A percentile compares a stretch with the other conserved stretches of the same genome.
These are phyloP conservation scores for Cladosporium sp. DNA, from an alignment of 2,329 filamentous ascomycete genomes.

Conservation along the genomic window DNA sequence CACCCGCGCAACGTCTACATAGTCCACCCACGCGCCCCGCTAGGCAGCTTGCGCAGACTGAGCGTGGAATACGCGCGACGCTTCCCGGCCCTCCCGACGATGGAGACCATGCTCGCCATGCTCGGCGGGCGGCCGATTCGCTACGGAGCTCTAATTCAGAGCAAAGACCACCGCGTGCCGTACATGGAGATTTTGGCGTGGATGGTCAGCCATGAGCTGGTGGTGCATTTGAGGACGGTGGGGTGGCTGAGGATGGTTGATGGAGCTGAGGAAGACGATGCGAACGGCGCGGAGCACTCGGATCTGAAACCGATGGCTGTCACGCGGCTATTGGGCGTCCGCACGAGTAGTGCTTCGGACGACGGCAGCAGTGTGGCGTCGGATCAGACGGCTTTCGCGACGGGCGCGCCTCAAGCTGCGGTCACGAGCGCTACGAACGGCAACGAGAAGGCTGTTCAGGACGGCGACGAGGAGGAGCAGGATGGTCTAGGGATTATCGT, in stretches of 20 bases:
- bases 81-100: slow-evolving; percentile 75
- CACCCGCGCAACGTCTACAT: slow-evolving; percentile 88
- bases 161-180: slow-evolving; percentile 75
- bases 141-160: slow-evolving; percentile 79
- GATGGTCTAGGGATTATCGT: slow-evolving; percentile 14
- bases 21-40: slow-evolving; percentile 81
- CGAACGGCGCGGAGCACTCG: neutral
- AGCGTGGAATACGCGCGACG: slow-evolving; percentile 65
- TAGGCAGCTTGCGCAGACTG: slow-evolving; percentile 62
- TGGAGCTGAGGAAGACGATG: neutral
- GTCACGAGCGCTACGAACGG: neutral
- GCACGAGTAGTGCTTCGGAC: slow-evolving; percentile 1
- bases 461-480: neutral
- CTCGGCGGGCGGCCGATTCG: slow-evolving; percentile 74
- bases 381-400: slow-evolving; percentile 7
- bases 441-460: neutral
- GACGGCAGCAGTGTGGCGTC: slow-evolving; percentile 6
- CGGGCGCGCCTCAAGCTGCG: neutral
- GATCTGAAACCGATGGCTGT: slow-evolving; percentile 3
- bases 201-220: slow-evolving; percentile 88
- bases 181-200: slow-evolving; percentile 91
- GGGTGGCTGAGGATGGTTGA: slow-evolving; percentile 58
- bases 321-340: neutral
- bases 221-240: slow-evolving; percentile 86
- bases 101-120: slow-evolving; percentile 81